Evolutionary conservation across 805 yeast species (phyloP), one percentile per base, ranked within the genome.

Genomic region (Kluyveromyces siamensis): DNA sequence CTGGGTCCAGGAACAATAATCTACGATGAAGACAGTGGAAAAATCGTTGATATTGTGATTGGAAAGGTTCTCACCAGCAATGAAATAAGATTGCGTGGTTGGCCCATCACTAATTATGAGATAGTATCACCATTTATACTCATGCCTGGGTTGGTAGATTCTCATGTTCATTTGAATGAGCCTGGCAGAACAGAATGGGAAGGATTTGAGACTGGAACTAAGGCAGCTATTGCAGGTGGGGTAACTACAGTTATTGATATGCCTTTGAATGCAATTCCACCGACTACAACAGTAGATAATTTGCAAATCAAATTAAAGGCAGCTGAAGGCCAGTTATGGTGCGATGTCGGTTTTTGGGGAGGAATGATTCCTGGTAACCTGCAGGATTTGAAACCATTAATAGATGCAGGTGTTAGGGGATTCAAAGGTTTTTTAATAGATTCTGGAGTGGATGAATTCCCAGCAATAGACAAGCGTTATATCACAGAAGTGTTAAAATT

Each of bases 141-240:
- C 11, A 71, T 91, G 72, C 97, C 98, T 0, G 98, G 98, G 0
- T 74, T 90, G 30, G 95, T 90, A 4, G 98, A 90, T 61, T 77
- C 96, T 6, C 98, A 90, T 65, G 98, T 90, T 25, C 98, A 90
- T 61, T 70, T 90, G 56, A 91, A 91, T 65, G 98, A 91, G 60
- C 97, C 98, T 0, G 98, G 98, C n/a, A 72, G 97, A 57, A 90
- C 97, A 1, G 96, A 89, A 53, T 90, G 98, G 98, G 98, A 90
- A 67, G 98, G 98, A 1, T 90, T 91, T 63, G 96, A 82, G n/a
- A 84, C 96, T 0, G 98, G 98, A 0, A 90, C 98, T 0, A 83
- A 83, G 62, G 86, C 96, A 2, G 97, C 97, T 0, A 95, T 95
- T 0, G 75, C 90, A 11, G 98, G 98, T 16, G 98, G 98, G 50